Evolutionary conservation across 192 early-diverging fungal genomes (phyloP).

Genomic region (Coemansia sp.): DNA sequence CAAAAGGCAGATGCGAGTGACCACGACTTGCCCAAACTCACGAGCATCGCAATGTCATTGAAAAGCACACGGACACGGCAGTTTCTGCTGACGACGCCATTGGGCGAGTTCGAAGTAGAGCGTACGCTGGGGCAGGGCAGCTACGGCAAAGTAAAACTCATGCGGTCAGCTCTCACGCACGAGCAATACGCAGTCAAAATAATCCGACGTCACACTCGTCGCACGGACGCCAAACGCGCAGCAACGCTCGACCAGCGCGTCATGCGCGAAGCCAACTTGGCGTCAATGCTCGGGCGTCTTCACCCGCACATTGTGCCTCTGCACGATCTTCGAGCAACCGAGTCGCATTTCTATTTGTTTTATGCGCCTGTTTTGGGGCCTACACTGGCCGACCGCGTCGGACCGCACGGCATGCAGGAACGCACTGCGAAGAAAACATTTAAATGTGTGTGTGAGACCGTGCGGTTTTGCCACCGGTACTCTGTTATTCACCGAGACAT

Average conservation of each 20-base stretch:
- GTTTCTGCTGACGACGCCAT: slow-evolving; percentile 51
- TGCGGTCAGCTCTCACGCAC: slow-evolving; percentile 46
- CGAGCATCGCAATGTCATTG: slow-evolving; percentile 44
- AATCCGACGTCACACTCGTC: slow-evolving; percentile 21
- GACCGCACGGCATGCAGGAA: slow-evolving; percentile 27
- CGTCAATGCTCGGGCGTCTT: slow-evolving; percentile 46
- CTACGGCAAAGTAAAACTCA: slow-evolving; percentile 59
- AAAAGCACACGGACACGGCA: slow-evolving; percentile 41
- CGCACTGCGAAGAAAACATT: slow-evolving; percentile 36
- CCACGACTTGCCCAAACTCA: slow-evolving; percentile 6
- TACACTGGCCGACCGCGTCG: slow-evolving; percentile 51
- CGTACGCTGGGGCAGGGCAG: slow-evolving; percentile 52
- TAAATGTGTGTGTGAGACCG: slow-evolving; percentile 42
- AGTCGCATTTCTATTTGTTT: slow-evolving; percentile 57
- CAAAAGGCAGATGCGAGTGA: too few species aligned
- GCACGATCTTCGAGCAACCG: slow-evolving; percentile 51
- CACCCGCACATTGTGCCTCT: slow-evolving; percentile 55
- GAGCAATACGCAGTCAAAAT: slow-evolving; percentile 57
- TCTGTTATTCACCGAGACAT: slow-evolving; percentile 86
- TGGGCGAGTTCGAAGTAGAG: slow-evolving; percentile 53
- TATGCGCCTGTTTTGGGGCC: slow-evolving; percentile 50
- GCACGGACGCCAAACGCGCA: slow-evolving; percentile 45
- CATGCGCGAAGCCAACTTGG: slow-evolving; percentile 53
- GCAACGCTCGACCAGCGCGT: slow-evolving; percentile 54
- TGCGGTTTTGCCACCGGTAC: slow-evolving; percentile 61